Conservation (phyloP, 176 grass and related monocot species). For the Oryza nivara region DNA sequence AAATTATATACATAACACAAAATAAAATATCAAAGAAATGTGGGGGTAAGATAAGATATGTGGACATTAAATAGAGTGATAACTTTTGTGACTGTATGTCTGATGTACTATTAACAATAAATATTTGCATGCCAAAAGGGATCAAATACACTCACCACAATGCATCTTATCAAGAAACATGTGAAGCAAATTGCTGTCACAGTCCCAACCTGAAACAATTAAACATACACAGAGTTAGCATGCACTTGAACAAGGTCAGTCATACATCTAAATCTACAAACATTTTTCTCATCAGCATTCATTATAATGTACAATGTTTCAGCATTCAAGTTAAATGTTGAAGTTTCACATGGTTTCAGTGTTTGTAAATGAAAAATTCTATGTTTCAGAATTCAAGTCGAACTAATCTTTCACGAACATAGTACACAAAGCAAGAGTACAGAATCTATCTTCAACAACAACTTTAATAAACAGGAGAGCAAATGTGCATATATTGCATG, state of each 20-base stretch:
- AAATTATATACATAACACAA: not conserved
- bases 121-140: not conserved
- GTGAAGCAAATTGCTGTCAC: constrained; percentile 80
- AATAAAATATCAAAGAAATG: not conserved
- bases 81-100: not conserved
- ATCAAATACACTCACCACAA: constrained; percentile 70
- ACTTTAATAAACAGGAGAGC: not conserved
- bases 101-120: not conserved
- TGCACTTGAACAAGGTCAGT: too few species aligned
- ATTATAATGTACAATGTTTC: constrained; percentile 17
- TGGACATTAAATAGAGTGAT: not conserved
- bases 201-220: constrained; percentile 74
- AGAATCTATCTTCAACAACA: constrained; percentile 23
- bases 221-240: not conserved
- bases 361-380: not conserved
- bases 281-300: not conserved
- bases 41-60: not conserved
- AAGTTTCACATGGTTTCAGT: not conserved
- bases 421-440: not conserved
- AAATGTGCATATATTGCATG: constrained; percentile 13
- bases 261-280: too few species aligned
- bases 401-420: not conserved
- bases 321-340: constrained; percentile 20
- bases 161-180: constrained; percentile 87
- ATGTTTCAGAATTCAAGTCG: not conserved